A percentile compares a stretch with the other conserved stretches of the same genome.
Conservation (phyloP, 257 asterid species). For the Leptodermis oblonga region DNA sequence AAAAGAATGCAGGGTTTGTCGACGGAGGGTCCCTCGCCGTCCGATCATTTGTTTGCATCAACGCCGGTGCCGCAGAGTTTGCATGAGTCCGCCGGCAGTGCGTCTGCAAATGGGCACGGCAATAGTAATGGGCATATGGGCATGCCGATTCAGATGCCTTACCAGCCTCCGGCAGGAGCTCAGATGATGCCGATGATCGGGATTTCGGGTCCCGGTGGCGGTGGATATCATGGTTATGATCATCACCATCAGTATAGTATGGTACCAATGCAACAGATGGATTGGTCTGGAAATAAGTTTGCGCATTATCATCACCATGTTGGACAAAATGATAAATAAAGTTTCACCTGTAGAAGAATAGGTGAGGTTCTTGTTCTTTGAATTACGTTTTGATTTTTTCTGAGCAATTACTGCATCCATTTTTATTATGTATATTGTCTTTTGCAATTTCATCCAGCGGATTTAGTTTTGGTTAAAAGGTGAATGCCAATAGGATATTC, state of each 20-base stretch:
- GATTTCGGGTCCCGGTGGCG: constrained; percentile 16
- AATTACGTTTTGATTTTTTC: constrained; percentile 2
- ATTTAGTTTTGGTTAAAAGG: constrained; percentile 7
- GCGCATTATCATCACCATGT: constrained; percentile 47
- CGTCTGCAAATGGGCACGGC: constrained; percentile 35
- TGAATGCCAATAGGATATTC: constrained; percentile 25
- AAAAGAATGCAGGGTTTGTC: constrained; percentile 80
- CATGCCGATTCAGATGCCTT: constrained; percentile 19
- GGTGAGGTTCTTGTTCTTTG: constrained; percentile 31
- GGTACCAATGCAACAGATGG: constrained; percentile 58
- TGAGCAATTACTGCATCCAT: not conserved
- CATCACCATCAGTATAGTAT: constrained; percentile 53
- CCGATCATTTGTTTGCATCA: constrained; percentile 76
- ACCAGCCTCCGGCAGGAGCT: constrained; percentile 5
- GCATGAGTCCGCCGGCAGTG: constrained; percentile 52
- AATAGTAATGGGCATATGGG: constrained; percentile 32
- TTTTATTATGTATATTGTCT: constrained; percentile 6
- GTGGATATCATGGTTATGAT: constrained; percentile 19
- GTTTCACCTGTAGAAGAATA: constrained; percentile 21
- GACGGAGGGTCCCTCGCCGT: constrained; percentile 59
- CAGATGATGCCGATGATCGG: constrained; percentile 25
- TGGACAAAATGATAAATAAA: constrained; percentile 47
- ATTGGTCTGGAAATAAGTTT: constrained; percentile 67
- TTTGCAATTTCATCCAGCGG: constrained; percentile 21
- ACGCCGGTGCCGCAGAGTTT: constrained; percentile 73